Conservation (phyloP, 441 rosid species). For the Monsonia emarginata region DNA sequence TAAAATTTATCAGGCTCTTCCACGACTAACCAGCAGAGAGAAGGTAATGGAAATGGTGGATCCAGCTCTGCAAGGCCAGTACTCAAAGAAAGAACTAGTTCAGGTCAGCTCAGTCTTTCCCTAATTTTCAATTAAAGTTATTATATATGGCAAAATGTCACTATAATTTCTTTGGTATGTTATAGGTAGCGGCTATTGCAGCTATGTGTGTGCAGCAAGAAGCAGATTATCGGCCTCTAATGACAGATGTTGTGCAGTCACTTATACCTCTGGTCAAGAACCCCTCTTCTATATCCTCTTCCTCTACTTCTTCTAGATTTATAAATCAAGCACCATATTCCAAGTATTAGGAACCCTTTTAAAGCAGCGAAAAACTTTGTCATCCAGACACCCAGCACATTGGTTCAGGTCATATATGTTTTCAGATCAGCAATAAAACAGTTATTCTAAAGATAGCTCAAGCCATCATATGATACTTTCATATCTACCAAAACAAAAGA, state of each 20-base stretch:
- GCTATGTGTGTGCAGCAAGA: slow-evolving; percentile 82
- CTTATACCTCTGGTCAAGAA: slow-evolving; percentile 66
- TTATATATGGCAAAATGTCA: background rate
- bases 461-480: background rate
- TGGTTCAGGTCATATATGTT: background rate
- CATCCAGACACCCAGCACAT: background rate
- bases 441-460: background rate
- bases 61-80: slow-evolving; percentile 54
- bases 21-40: slow-evolving; percentile 63
- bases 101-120: slow-evolving; percentile 40
- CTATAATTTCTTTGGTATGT: background rate
- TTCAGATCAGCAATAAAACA: background rate
- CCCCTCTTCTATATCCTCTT: slow-evolving; percentile 25
- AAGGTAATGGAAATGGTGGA: slow-evolving; percentile 66
- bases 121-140: background rate
- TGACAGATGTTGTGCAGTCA: slow-evolving; percentile 85
- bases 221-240: slow-evolving; percentile 83
- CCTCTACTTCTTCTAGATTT: slow-evolving; percentile 32
- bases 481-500: background rate
- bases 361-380: background rate
- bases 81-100: slow-evolving; percentile 61
- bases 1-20: slow-evolving; percentile 54
- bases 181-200: slow-evolving; percentile 76
- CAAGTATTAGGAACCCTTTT: slow-evolving; percentile 16
- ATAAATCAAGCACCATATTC: slow-evolving; percentile 24